Evolutionary conservation across 495 filamentous ascomycete species (phyloP).

Genomic region (Filosporella fistucella): DNA sequence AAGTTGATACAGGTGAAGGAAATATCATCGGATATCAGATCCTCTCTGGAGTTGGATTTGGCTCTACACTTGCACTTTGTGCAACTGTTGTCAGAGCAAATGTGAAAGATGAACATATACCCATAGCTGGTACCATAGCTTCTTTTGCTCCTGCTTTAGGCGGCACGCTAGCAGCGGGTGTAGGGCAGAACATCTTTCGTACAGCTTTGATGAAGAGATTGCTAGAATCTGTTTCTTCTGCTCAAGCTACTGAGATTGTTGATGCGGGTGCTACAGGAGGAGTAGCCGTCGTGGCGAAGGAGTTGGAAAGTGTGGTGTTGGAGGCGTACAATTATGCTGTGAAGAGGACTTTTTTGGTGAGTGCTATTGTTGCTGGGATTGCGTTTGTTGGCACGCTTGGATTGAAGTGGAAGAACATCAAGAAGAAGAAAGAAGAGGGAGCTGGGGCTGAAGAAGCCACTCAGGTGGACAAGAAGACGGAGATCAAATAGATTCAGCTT

Average conservation of each 20-base stretch:
- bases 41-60: slow-evolving; percentile 12
- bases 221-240: not conserved
- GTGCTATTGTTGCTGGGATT: not conserved
- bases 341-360: not conserved
- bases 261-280: not conserved
- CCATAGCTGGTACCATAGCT: not conserved
- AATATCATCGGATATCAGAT: slow-evolving; percentile 20
- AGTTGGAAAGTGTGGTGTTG: not conserved
- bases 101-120: not conserved
- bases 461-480: no score
- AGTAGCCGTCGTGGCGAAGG: not conserved
- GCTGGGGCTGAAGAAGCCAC: no score
- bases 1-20: not conserved
- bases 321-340: slow-evolving; percentile 1
- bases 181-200: not conserved
- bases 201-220: not conserved
- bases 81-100: not conserved
- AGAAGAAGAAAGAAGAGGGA: no score
- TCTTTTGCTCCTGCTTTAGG: not conserved
- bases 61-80: slow-evolving; percentile 18
- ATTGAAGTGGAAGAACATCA: not conserved
- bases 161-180: not conserved
- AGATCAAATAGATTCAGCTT: no score
- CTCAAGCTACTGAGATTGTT: not conserved
- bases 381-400: not conserved